Evolutionary conservation across 2,329 filamentous ascomycete genomes (phyloP), one percentile per base, ranked within the genome.

Genomic region (Cladosporium sp.): DNA sequence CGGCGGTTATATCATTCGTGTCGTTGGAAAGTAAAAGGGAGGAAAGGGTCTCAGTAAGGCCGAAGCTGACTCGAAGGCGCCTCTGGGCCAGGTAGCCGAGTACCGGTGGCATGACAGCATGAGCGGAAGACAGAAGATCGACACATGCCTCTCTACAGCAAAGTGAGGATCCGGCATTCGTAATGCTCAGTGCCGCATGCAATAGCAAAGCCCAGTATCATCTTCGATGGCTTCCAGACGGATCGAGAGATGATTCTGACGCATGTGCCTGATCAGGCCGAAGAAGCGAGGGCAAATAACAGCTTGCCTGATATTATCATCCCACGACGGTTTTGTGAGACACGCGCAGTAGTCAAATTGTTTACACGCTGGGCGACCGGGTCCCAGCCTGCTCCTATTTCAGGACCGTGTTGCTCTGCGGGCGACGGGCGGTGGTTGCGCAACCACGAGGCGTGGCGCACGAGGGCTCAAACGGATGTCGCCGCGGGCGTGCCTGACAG

Each of bases 341-440:
- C 43, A 47, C 15, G 43, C 25, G 43, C 43, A 30, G 43, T 22
- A 47, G 43, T 22, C 43, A 47, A 20, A 47, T 47, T 47, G 22
- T 47, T 47, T 22, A 47, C 28, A 28, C 43, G n/a, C n/a, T 47
- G 28, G 34, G 42, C 43, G 38, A 56, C 54, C 54, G 34, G 54
- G 54, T 56, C 30, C 54, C 54, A 56, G 54, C 54, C 54, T 56
- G 54, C 40, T 56, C 51, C 54, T 56, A 56, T 56, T 56, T 36
- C 20, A 20, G 54, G 30, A 36, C 20, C n/a, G 52, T 25, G 52
- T 42, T 40, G 30, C 52, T 55, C 12, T 45, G 30, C 19, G 40
- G 52, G 22, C 19, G 52, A 36, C 47, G 47, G 30, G 47, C 38
- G 52, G 39, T 37, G 54, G 43, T 56, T 56, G 54, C 54, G 54